Conservation (phyloP, 257 asterid genomes). For the Mentha longifolia region DNA sequence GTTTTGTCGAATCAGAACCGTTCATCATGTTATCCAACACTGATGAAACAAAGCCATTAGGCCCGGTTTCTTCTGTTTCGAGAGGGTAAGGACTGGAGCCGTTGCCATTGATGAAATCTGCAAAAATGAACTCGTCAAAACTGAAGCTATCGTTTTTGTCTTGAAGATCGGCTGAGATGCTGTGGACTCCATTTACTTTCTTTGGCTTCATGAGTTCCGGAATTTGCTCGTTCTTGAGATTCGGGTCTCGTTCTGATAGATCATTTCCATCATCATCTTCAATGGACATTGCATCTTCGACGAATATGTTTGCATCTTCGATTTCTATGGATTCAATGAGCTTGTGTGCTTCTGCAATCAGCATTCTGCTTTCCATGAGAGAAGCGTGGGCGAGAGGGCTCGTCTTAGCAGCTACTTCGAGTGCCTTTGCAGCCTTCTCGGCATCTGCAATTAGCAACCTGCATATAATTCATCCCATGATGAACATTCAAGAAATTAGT, state of each 20-base stretch:
- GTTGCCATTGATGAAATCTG: slow-evolving; percentile 46
- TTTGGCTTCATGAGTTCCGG: slow-evolving; percentile 25
- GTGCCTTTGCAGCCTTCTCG: slow-evolving; percentile 85
- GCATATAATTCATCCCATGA: slow-evolving; percentile 15
- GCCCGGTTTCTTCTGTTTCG: slow-evolving; percentile 35
- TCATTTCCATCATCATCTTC: slow-evolving; percentile 24
- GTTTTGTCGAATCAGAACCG: slow-evolving; percentile 29
- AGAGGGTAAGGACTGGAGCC: slow-evolving; percentile 31
- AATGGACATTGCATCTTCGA: slow-evolving; percentile 21
- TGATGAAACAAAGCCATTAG: slow-evolving; percentile 35
- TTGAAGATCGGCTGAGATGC: slow-evolving; percentile 30
- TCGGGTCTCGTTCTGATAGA: slow-evolving; percentile 26
- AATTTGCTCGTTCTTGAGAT: slow-evolving; percentile 20
- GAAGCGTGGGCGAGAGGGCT: slow-evolving; percentile 75
- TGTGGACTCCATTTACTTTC: slow-evolving; percentile 59
- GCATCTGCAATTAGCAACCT: slow-evolving; percentile 92
- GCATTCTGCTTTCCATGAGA: slow-evolving; percentile 68
- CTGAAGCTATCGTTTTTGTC: slow-evolving; percentile 28
- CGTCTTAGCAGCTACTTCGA: slow-evolving; percentile 67
- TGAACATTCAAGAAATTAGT: not conserved
- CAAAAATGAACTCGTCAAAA: slow-evolving; percentile 34
- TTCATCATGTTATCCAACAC: slow-evolving; percentile 28
- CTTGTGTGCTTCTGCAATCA: slow-evolving; percentile 74
- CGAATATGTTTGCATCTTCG: slow-evolving; percentile 43
- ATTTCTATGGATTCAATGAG: slow-evolving; percentile 58